Base-by-base conservation (phyloP, 2,329 filamentous ascomycete genomes). In the Colletotrichum magnum region DNA sequence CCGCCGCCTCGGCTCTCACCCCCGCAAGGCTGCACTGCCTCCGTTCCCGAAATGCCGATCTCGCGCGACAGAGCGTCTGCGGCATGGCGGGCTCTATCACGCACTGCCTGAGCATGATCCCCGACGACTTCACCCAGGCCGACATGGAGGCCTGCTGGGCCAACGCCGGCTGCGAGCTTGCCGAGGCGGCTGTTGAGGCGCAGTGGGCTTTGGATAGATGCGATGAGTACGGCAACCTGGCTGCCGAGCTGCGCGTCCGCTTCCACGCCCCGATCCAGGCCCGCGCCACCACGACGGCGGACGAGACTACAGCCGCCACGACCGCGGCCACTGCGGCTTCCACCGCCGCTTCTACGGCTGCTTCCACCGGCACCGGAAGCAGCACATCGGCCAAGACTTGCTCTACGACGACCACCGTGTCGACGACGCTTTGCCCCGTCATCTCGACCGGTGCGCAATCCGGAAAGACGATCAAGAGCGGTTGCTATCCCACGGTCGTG, bases 11-110 rank as follows among this genome's bases (percentile, higher is more conserved):
- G 68, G 75, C 78, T 71, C 63, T 77, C 71, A 72, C 78, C 48
- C 74, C 62, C 61, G 75, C 71, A 24, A 72, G 64, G 60, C 73
- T 73, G 58, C 78, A 81, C 73, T 87, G 85, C 74, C 74, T 88
- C 62, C 75, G 76, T 58, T 70, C 75, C 60, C 77, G 81, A 71
- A 78, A 80, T 70, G 63, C 71, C 26, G 77, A 81, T 58, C 78
- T 88, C 57, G 81, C 83, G 54, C 71, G 66, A 16, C 75, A 77
- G 47, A 78, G 84, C 15, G 78, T 78, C 61, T 88, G 86, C 75
- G 85, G 84, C 54, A 75, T 85, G 73, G 74, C 75, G 65, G 77
- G 76, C 64, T 78, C 80, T 47, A 78, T 88, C 71, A 75, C 77
- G 59, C 68, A 78, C 73, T 88, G 86, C 76, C 78, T 88, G 58